Evolutionary conservation across 2,329 filamentous ascomycete species (phyloP), one percentile per base, ranked within the genome.

Genomic region (Penicillium sp.): DNA sequence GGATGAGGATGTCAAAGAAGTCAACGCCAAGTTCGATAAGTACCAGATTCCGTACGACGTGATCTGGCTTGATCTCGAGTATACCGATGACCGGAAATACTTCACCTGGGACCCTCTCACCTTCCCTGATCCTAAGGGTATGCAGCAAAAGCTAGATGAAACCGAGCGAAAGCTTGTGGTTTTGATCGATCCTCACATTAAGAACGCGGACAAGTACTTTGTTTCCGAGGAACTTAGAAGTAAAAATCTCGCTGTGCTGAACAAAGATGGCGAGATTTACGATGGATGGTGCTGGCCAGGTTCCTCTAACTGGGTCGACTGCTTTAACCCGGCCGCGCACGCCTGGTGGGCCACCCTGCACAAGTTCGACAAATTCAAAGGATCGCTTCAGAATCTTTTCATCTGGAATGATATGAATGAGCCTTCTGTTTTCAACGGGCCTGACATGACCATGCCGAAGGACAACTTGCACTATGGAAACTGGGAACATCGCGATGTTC

Each of bases 391-490:
- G 61, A 99, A 97, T 73, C 88, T 90, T 0, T 97, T 91, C 75
- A 85, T 99, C 67, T 99, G 94, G 94, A 99, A 99, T 73, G 94
- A 99, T 73, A 99, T 99, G 94, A 97, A 97, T 71, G 94, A 99
- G 78, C 94, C 94, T 0, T 97, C 94, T 0, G 94, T 99, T 2
- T 99, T 99, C 80, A 97, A 97, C 72, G 94, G 94, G 0, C 94
- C 94, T 0, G 94, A 99, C 75, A 96, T 92, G 3, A 97, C 93
- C 5, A 97, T 97, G 92, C 94, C 94, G 59, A 97, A 97, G 76
- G 94, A 99, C 79, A 99, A 99, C 72, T 76, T 99, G 31, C 94
- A 99, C 72, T 79, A 89, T 68, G 92, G 85, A 50, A 85, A 89
- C 69, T 99, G 94, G 94, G 94, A 99, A 74, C 94, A 99, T 72